Percentiles rank a stretch among this genome's conserved stretches.
These are phyloP conservation scores for Agaricus blazei DNA, from an alignment of 768 basidiomycete species.

Conservation along the genomic window DNA sequence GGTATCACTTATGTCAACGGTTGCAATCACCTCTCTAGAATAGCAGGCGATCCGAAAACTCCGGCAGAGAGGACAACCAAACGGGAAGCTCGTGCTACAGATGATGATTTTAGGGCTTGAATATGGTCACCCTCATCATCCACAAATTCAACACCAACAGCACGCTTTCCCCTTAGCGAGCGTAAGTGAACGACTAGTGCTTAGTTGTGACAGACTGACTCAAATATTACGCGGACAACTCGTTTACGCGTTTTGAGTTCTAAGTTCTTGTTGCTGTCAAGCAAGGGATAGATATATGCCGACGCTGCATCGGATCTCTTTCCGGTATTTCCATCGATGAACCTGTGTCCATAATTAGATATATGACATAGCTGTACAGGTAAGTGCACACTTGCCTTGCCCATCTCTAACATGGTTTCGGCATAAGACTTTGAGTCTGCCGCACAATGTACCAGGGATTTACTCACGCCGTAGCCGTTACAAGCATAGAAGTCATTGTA, in stretches of 20 bases:
- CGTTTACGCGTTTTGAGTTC: conserved; percentile 32
- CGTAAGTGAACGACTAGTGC: not conserved
- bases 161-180: conserved; percentile 28
- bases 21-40: conserved; percentile 37
- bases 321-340: conserved; percentile 47
- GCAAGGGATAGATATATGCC: conserved; percentile 44
- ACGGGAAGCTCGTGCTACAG: conserved; percentile 31
- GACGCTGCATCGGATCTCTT: conserved; percentile 53
- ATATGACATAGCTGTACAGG: not conserved
- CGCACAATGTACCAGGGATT: too few relatives aligned
- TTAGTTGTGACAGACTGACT: conserved; percentile 27
- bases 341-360: conserved; percentile 33
- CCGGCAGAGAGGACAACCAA: conserved; percentile 49
- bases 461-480: too few relatives aligned
- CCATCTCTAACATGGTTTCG: conserved; percentile 37
- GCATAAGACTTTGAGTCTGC: too few relatives aligned
- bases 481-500: too few relatives aligned
- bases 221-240: conserved; percentile 47
- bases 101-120: conserved; percentile 15
- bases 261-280: conserved; percentile 35
- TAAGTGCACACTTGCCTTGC: conserved; percentile 33
- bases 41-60: conserved; percentile 50
- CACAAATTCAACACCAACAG: conserved; percentile 50
- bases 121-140: conserved; percentile 25
- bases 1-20: not conserved